Base-by-base conservation (phyloP, 345 rosid species). In the Eucalyptus pauciflora region DNA sequence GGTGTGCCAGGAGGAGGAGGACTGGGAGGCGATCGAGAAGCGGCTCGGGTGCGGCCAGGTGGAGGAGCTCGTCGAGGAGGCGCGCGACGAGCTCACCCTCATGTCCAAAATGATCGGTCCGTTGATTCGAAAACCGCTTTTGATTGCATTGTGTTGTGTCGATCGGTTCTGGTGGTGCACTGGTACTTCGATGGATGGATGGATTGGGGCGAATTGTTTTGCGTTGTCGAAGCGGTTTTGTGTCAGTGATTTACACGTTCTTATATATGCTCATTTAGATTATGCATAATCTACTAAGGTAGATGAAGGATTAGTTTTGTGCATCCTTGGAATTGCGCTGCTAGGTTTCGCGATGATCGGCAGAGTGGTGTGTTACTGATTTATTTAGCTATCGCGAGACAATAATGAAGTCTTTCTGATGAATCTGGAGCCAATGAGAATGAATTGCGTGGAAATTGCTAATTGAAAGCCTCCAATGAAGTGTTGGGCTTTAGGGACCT, bases 41-140 rank as follows among this genome's bases (percentile, higher is more conserved):
- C 94, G 94, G 51, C 92, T 98, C 33, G 99, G 97, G 11, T 97
- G 99, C 87, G 99, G 99, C 88, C 99, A 97, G 94, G 99, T 97
- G 86, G 99, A 98, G 92, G 99, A 97, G 95, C 98, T 98, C 79
- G 94, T 98, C 58, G 99, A 98, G 92, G 99, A 96, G 92, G 99
- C 99, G 33, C 93, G 89, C n/a, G 99, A 98, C 87, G 98, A 98
- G 94, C 98, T 97, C 94, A 97, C 93, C n/a, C 98, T 97, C 91
- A 94, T 96, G 86, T 95, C 89, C 8, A 96, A 96, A 92, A 98
- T 98, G 99, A 98, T 97, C 91, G 99, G 99, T 98, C 49, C 76
- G 97, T 93, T 11, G 27, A 24, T 56, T 62, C n/a, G 31, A 88
- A 50, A 86, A 20, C 31, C 14, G 56, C 50, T 37, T 37, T 10